Conservation (phyloP, 1,139 yeast species). For the Magnusiomyces sp. region DNA sequence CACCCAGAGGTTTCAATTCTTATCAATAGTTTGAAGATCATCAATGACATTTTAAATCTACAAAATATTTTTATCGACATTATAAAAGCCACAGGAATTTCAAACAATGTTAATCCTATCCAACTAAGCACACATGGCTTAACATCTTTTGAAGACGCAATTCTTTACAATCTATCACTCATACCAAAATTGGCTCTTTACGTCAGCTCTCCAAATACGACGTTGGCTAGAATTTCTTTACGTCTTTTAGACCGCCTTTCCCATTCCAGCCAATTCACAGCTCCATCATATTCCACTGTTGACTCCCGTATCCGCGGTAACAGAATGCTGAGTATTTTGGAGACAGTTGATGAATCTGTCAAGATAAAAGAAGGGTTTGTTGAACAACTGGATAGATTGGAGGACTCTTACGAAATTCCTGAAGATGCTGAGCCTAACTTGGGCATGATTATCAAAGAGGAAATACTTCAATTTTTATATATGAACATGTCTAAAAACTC, state of each 20-base stretch:
- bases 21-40: slow-evolving; percentile 34
- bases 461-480: slow-evolving; percentile 51
- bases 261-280: slow-evolving; percentile 42
- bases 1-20: slow-evolving; percentile 34
- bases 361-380: slow-evolving; percentile 69
- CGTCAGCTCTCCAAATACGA: slow-evolving; percentile 47
- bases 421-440: slow-evolving; percentile 21
- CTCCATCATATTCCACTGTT: slow-evolving; percentile 27
- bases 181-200: slow-evolving; percentile 66
- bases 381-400: slow-evolving; percentile 52
- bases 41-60: slow-evolving; percentile 43
- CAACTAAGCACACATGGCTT: slow-evolving; percentile 54
- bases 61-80: slow-evolving; percentile 39
- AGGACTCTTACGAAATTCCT: slow-evolving; percentile 19
- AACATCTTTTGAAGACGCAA: slow-evolving; percentile 58
- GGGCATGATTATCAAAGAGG: slow-evolving; percentile 44
- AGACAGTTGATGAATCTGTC: slow-evolving; percentile 59
- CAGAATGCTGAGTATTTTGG: slow-evolving; percentile 62
- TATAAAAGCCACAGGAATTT: slow-evolving; percentile 18
- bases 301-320: slow-evolving; percentile 45
- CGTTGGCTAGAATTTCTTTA: slow-evolving; percentile 47
- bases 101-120: slow-evolving; percentile 21
- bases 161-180: slow-evolving; percentile 57
- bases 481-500: slow-evolving; percentile 39
- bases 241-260: slow-evolving; percentile 47